Evolutionary conservation across 768 basidiomycete species (phyloP).

Genomic region (Crepidotus variabilis): DNA sequence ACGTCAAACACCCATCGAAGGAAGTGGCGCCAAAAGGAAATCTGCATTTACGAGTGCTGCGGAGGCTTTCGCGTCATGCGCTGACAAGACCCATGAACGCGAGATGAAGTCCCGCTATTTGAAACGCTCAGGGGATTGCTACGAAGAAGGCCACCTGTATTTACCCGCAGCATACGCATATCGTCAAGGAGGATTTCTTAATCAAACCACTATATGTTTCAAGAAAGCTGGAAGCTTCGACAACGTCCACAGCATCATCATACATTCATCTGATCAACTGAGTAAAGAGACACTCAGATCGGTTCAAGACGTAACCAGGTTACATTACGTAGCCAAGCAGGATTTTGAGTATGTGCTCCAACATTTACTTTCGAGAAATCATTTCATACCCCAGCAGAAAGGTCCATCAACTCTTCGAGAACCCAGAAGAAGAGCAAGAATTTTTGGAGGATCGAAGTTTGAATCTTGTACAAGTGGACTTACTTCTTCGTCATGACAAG

Average conservation of each 20-base stretch:
- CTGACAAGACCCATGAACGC: constrained; percentile 19
- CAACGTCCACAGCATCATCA: constrained; percentile 46
- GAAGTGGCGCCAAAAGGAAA: constrained; percentile 20
- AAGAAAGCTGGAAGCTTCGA: constrained; percentile 49
- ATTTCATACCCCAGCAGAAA: constrained; percentile 30
- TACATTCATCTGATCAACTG: constrained; percentile 28
- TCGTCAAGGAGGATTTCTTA: constrained; percentile 37
- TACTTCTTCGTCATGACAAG: constrained; percentile 40
- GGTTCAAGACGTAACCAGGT: constrained; percentile 40
- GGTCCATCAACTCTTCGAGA: constrained; percentile 42
- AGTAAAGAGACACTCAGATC: constrained; percentile 24
- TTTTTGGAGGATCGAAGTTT: constrained; percentile 55
- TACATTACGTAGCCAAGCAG: constrained; percentile 40
- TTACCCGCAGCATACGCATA: constrained; percentile 43
- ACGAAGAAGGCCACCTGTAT: constrained; percentile 32
- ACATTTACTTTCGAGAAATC: neutral
- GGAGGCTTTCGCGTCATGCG: constrained; percentile 44
- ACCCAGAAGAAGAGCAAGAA: constrained; percentile 48
- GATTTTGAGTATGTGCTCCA: constrained; percentile 27
- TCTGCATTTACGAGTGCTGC: constrained; percentile 43
- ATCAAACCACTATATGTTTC: constrained; percentile 41
- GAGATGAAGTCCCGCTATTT: constrained; percentile 32
- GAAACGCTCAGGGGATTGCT: constrained; percentile 42
- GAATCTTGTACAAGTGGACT: constrained; percentile 39
- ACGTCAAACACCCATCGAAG: constrained; percentile 23